Conservation (phyloP, 345 rosid species). For the Eucalyptus sp. region DNA sequence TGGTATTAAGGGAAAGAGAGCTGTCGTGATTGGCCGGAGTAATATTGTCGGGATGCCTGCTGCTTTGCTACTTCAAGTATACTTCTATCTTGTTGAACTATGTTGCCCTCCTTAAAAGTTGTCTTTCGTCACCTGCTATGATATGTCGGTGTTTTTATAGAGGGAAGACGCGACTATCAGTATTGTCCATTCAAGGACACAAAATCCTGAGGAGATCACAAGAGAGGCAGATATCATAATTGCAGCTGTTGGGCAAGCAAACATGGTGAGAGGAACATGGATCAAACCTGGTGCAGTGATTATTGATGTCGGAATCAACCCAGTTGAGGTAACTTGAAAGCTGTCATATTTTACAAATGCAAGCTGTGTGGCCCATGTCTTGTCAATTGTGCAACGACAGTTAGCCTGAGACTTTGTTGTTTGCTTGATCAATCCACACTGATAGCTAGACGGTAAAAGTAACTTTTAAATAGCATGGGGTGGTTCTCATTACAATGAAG, state of each 20-base stretch:
- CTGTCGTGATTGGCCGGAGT: slow-evolving; percentile 84
- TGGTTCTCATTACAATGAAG: background rate
- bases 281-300: slow-evolving; percentile 84
- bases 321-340: slow-evolving; percentile 44
- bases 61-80: slow-evolving; percentile 76
- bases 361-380: background rate
- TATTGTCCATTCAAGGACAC: slow-evolving; percentile 71
- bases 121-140: background rate
- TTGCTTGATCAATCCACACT: background rate
- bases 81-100: background rate
- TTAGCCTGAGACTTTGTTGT: background rate
- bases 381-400: background rate
- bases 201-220: slow-evolving; percentile 60
- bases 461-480: background rate
- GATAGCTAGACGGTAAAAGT: background rate
- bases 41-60: slow-evolving; percentile 96
- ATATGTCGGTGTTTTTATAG: slow-evolving; percentile 10
- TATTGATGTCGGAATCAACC: slow-evolving; percentile 85
- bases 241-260: slow-evolving; percentile 70
- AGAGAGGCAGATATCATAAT: slow-evolving; percentile 73
- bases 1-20: slow-evolving; percentile 71
- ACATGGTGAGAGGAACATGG: slow-evolving; percentile 82
- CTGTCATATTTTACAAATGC: background rate
- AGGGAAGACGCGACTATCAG: slow-evolving; percentile 79
- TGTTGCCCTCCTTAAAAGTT: background rate